Evolutionary conservation across 2,329 filamentous ascomycete genomes (phyloP).

Genomic region (Aspergillus fumigatus): DNA sequence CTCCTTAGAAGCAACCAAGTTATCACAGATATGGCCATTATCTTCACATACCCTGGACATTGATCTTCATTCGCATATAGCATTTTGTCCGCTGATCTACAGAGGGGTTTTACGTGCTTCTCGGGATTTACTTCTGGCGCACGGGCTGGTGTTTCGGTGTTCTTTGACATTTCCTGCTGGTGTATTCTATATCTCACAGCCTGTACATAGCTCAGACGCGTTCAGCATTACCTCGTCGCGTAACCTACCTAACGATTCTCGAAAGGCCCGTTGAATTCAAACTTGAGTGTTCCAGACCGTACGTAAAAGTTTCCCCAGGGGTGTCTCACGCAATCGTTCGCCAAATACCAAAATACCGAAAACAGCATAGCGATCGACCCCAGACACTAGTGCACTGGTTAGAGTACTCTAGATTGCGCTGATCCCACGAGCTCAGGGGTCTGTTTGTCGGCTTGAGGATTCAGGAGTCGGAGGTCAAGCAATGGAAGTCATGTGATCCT

Average conservation of each 20-base stretch:
- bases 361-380: not conserved
- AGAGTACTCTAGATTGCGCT: not conserved
- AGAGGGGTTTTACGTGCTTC: not conserved
- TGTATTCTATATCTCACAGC: not conserved
- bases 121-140: not conserved
- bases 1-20: not conserved
- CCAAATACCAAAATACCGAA: too few relatives aligned
- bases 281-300: not conserved
- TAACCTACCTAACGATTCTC: not conserved
- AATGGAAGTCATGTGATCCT: not conserved
- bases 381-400: not conserved
- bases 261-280: not conserved
- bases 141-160: not conserved
- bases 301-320: not conserved
- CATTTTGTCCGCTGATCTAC: not conserved
- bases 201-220: not conserved
- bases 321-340: not conserved
- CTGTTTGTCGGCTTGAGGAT: not conserved
- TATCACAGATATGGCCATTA: not conserved
- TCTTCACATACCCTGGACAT: not conserved
- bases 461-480: not conserved
- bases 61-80: not conserved
- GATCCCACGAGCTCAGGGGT: not conserved
- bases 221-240: not conserved
- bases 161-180: not conserved